phyloP scores from a whole-genome alignment of 192 early-diverging fungal genomes.

The Linnemannia hyalina region DNA sequence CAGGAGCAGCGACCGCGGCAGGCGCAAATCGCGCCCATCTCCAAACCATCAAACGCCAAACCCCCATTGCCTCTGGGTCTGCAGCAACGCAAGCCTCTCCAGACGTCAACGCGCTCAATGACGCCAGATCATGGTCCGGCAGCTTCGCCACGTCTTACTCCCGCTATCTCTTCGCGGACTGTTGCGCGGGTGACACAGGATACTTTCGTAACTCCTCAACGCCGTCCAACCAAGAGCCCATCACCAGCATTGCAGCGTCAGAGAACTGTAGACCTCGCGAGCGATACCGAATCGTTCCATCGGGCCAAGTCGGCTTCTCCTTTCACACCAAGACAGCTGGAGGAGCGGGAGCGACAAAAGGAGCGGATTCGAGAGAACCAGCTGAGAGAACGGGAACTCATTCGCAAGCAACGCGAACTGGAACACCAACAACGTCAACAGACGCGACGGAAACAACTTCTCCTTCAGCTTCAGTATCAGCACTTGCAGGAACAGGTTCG shows the following conservation, averaged over 20 bases:
- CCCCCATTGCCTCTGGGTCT: neutral
- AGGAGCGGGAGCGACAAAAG: constrained; percentile 22
- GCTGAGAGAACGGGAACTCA: constrained; percentile 21
- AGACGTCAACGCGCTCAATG: neutral
- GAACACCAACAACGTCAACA: constrained; percentile 30
- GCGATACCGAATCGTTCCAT: neutral
- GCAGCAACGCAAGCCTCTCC: neutral
- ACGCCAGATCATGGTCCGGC: neutral
- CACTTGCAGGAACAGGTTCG: constrained; percentile 22
- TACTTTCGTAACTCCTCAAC: neutral
- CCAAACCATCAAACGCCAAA: neutral
- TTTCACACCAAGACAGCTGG: constrained; percentile 2
- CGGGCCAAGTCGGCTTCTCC: neutral
- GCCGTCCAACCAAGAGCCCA: neutral
- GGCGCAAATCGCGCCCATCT: neutral
- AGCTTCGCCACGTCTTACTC: neutral
- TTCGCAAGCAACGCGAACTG: constrained; percentile 19
- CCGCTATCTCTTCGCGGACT: neutral
- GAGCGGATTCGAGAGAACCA: constrained; percentile 24
- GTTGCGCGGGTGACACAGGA: neutral
- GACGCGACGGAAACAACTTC: constrained; percentile 5
- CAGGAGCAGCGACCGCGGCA: neutral
- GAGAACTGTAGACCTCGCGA: neutral
- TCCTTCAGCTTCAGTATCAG: constrained; percentile 30
- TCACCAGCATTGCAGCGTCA: neutral